Evolutionary conservation across 257 asterid species (phyloP), one percentile per base, ranked within the genome.

Genomic region (Penstemon davidsonii): DNA sequence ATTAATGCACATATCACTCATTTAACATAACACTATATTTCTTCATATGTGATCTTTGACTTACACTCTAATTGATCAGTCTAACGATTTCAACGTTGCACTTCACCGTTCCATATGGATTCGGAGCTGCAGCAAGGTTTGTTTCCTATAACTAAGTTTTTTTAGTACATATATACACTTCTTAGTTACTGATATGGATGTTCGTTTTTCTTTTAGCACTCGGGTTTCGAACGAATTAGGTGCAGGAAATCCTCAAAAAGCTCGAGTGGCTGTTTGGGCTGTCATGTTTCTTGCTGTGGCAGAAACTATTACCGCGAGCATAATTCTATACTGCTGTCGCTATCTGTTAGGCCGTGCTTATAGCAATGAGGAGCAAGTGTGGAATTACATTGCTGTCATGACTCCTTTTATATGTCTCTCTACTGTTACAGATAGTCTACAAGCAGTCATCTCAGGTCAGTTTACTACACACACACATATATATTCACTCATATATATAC

Each of bases 41-140:
- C 46, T 4, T 39, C 13, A 55, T 4, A 77, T 1, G 5, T 4
- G 36, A n/a, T 8, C 36, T 45, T 71, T 6, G 49, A n/a, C 36
- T 45, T 1, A 41, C 15, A 8, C 75, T 19, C 43, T 62, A n/a
- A 52, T 40, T 25, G 12, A 68, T 54, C 84, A 86, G 94, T 83
- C 78, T 84, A 53, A 84, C 89, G 62, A 83, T 82, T 57, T 73
- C 89, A 5, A 68, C 82, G 3, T 50, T 86, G 70, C 91, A 82
- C 74, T 84, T 78, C 75, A 76, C 94, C 11, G 7, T 86, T 47
- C 79, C 93, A 37, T 82, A 74, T 46, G 91, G 87, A 18, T 61
- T 88, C 2, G 86, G 85, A 62, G 91, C 80, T 44, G 89, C 88
- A 37, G 88, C 83, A 51, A 88, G 91, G 91, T 86, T 61, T 33